Evolutionary conservation across 108 stramenopile species (phyloP), one percentile per base, ranked within the genome.

Genomic region (Parmales sp.): DNA sequence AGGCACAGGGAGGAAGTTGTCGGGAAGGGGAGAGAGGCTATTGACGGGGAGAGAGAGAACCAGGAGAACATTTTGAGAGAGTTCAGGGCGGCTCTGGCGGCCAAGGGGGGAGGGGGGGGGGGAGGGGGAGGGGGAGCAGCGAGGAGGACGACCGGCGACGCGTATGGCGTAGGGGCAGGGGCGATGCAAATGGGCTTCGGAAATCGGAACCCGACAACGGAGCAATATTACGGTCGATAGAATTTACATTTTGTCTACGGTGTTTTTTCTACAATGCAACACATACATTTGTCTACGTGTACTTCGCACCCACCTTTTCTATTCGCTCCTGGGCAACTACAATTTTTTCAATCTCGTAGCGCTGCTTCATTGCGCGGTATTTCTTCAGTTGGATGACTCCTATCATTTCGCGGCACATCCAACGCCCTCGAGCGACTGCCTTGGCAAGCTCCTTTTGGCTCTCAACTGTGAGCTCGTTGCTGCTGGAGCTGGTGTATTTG

Each of bases 371-470:
- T 13, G 68, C 38, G 18, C 80, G 46, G 63, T 80, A 80, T 65
- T 80, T 80, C 38, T 77, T 73, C 19, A 80, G 65, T 48, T 71
- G n/a, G 29, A 66, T 68, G 23, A 75, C 37, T 2, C 13, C 75
- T 0, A 43, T 3, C 54, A 80, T 69, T 39, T 80, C 80, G 3
- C 73, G 51, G 11, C 66, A 69, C 67, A 43, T 37, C 43, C 67
- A 78, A 22, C 80, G 11, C 1, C 80, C 80, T 38, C 60, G 36
- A 37, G 68, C 69, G 19, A 80, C 76, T 2, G 64, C 63, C 9
- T 69, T 71, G 34, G 50, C 71, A 20, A 80, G 51, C 11, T 70
- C 76, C 1, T 72, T 38, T 37, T 80, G 76, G 39, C 60, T 25
- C 8, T 39, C 16, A 19, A 77, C 19, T 37, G 45, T 39, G 2